Evolutionary conservation across 768 basidiomycete genomes (phyloP).

Genomic region (Termitomyces sp.): DNA sequence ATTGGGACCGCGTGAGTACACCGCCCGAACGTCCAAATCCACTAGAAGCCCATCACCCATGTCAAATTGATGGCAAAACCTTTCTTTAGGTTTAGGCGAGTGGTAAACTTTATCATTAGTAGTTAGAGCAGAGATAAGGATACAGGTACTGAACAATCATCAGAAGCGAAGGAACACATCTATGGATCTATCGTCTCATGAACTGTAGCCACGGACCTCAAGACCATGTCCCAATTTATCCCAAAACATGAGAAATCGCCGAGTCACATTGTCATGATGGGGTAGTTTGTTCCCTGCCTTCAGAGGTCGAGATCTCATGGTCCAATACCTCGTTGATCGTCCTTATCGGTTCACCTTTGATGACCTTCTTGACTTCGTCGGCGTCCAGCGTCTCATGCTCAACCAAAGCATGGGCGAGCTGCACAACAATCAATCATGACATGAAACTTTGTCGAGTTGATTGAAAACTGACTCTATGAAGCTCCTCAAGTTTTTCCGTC

Average conservation of each 20-base stretch:
- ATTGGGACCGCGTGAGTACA: too few relatives aligned
- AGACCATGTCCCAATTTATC: background rate
- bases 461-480: conserved; percentile 55
- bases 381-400: conserved; percentile 91
- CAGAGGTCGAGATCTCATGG: conserved; percentile 41
- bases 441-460: conserved; percentile 11
- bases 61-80: too few relatives aligned
- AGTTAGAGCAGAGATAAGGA: background rate
- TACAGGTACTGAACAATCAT: background rate
- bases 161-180: background rate
- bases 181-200: background rate
- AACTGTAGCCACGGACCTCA: background rate
- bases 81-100: too few relatives aligned
- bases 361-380: conserved; percentile 82
- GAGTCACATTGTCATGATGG: background rate
- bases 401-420: conserved; percentile 89
- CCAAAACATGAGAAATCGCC: background rate
- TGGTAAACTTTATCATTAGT: background rate
- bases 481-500: conserved; percentile 62
- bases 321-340: conserved; percentile 61
- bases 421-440: conserved; percentile 4
- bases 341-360: conserved; percentile 79
- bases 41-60: too few relatives aligned
- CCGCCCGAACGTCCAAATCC: too few relatives aligned
- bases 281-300: conserved; percentile 17